Evolutionary conservation across 139 green algal species (phyloP), one percentile per base, ranked within the genome.

Genomic region (Chlamydomonas sp.): DNA sequence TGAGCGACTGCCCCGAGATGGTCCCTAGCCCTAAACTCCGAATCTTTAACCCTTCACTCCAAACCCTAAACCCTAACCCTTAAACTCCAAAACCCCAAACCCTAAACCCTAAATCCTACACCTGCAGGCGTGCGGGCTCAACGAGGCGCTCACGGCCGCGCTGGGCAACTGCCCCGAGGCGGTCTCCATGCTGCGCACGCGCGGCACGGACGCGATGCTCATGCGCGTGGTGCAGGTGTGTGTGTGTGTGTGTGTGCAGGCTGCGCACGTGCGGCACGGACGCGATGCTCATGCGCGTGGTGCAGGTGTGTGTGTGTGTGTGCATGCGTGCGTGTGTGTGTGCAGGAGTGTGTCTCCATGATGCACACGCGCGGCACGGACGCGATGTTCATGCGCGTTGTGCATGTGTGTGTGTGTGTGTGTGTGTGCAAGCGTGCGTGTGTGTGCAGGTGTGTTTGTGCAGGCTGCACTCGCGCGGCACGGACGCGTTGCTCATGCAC

Each of bases 361-460:
- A 26, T 66, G 59, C n/a, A 33, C 8, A 66, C 59, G 5, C 59
- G 59, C 8, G 59, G 59, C 33, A 66, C 16, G 5, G 59, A 66
- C 33, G 59, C 6, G 4, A 5, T 33, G 10, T 5, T 66, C 6
- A 66, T 66, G 59, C 22, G 59, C 20, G 31, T 66, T 5, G 20
- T 66, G 5, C 59, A 66, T 30, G 59, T 61, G 24, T 61, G 50
- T n/a, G n/a, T n/a, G n/a, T n/a, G n/a, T n/a, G n/a, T n/a, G n/a
- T n/a, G 4, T 13, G 31, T 5, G 29, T n/a, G n/a, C n/a, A n/a
- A n/a, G n/a, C n/a, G n/a, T n/a, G n/a, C n/a, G n/a, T n/a, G n/a
- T n/a, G n/a, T n/a, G n/a, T n/a, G n/a, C n/a, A n/a, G n/a, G n/a
- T n/a, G n/a, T n/a, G n/a, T n/a, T n/a, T n/a, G n/a, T n/a, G n/a